Evolutionary conservation across 2,329 filamentous ascomycete species (phyloP).

Genomic region (Aschersonia sp.): DNA sequence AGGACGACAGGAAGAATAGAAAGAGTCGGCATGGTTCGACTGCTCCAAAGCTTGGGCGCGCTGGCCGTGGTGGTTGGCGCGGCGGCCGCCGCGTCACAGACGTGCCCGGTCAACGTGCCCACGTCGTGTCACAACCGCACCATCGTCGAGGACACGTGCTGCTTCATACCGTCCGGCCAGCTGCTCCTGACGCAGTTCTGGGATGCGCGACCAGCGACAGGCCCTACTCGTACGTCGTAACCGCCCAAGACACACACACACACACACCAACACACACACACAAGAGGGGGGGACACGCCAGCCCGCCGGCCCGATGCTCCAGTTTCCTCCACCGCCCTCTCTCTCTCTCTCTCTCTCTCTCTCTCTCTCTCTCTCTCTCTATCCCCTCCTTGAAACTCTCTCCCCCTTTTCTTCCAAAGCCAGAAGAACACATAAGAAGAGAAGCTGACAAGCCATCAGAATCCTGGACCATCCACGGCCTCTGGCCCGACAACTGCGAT

Average conservation of each 20-base stretch:
- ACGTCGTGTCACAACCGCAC: slow-evolving; percentile 51
- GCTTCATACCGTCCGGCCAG: slow-evolving; percentile 56
- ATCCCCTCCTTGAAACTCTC: neutral
- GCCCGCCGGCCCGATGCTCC: too few species aligned
- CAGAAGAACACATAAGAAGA: neutral
- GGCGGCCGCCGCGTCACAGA: slow-evolving; percentile 2
- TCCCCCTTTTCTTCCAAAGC: too few species aligned
- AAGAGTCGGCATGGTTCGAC: neutral
- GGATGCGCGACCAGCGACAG: slow-evolving; percentile 50
- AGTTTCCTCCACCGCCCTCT: too few species aligned
- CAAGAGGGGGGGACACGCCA: too few species aligned
- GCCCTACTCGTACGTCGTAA: slow-evolving; percentile 27
- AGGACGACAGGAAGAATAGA: too few species aligned
- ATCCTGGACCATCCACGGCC: slow-evolving; percentile 61
- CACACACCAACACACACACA: too few species aligned
- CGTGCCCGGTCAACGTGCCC: slow-evolving; percentile 20
- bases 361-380: neutral
- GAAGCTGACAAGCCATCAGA: slow-evolving; percentile 19
- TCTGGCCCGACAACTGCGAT: slow-evolving; percentile 54
- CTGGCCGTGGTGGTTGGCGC: slow-evolving; percentile 6
- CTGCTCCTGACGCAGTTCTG: slow-evolving; percentile 65
- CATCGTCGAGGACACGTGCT: slow-evolving; percentile 48
- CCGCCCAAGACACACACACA: too few species aligned
- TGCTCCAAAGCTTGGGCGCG: slow-evolving; percentile 3
- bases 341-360: neutral